Conservation (phyloP, 1,284 basidiomycete species). For the Ceratobasidium sp. region DNA sequence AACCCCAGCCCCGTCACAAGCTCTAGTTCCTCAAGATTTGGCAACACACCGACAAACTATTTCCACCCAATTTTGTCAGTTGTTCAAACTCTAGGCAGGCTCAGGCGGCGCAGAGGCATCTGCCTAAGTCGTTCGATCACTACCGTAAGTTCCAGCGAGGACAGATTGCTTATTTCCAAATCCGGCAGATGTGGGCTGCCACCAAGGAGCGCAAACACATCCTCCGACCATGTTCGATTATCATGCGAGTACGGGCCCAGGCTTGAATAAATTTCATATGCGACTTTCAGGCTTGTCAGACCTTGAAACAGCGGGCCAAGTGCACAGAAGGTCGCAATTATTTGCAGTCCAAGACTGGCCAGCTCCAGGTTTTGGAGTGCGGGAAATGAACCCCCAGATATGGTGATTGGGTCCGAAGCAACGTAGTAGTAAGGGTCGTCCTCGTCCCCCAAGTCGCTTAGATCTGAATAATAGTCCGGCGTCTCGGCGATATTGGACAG, state of each 20-base stretch:
- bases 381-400: neutral
- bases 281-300: neutral
- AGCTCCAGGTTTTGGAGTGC: neutral
- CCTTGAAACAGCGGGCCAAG: neutral
- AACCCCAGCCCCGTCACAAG: neutral
- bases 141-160: neutral
- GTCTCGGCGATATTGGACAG: conserved; percentile 2
- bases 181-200: neutral
- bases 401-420: neutral
- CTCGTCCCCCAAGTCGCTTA: neutral
- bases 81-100: neutral
- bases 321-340: neutral
- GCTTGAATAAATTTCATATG: neutral
- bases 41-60: neutral
- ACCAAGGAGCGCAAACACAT: neutral
- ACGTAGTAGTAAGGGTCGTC: neutral
- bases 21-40: neutral
- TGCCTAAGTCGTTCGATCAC: neutral
- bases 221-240: neutral
- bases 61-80: neutral
- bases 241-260: neutral
- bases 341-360: neutral
- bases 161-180: neutral
- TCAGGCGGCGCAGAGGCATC: neutral
- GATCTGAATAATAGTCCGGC: neutral